Base-by-base conservation (phyloP, 2,329 filamentous ascomycete genomes). In the Exophiala sp. region DNA sequence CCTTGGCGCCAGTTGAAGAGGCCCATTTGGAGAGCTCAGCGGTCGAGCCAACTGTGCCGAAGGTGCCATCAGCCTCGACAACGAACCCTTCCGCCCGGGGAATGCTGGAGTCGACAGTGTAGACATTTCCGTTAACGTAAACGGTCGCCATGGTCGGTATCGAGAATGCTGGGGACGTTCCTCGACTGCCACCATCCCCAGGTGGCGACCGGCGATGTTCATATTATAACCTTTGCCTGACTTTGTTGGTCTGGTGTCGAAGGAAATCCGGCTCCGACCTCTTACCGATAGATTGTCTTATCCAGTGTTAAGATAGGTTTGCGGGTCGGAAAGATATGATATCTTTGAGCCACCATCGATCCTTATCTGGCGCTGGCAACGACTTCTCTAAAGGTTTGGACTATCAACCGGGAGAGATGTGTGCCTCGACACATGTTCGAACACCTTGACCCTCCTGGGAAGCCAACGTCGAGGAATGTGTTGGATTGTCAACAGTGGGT, bases 51-150 rank as follows among this genome's bases (percentile, higher is more conserved):
- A 68, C 52, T 1, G 50, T 42, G 6, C 51, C 53, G 44, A 66
- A 65, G 18, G 47, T 40, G 32, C 63, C 65, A 37, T 61, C 43
- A 0, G 55, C 37, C 5, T 62, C 58, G 8, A 66, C 64, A 34
- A 65, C 60, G 50, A 68, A 67, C 2, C 57, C 65, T 21, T 62
- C 60, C 6, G 47, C 52, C 24, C 16, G 29, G n/a, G 47, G 42
- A 6, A 57, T 60, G 53, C 56, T 43, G 0, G 18, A 6, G 27
- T 65, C 45, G 22, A 65, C 49, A 2, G 65, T 68, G 53, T 62
- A 67, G 1, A 67, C 58, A n/a, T 45, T 51, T 24, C 62, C 65
- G 43, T 67, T 66, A 29, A 63, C 60, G 56, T 39, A 54, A n/a
- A 46, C 43, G 14, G 48, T 46, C 7, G 47, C 47, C 47, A 50